A percentile compares a stretch with the other conserved stretches of the same genome.
These are phyloP conservation scores for Ormosia semicastrata DNA, from an alignment of 306 rosid genomes.

Conservation along the genomic window DNA sequence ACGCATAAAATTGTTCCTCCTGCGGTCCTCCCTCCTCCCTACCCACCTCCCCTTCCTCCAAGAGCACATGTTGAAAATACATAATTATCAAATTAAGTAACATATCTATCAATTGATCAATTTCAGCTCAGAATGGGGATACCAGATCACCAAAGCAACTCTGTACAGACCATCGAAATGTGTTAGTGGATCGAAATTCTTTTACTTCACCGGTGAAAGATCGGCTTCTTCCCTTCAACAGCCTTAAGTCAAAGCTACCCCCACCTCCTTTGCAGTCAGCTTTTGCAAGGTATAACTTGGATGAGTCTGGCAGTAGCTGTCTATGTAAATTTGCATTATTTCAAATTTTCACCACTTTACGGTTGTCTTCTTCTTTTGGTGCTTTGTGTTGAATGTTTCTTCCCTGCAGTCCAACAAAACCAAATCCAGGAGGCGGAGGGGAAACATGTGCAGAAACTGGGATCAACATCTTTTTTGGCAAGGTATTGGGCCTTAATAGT, in stretches of 20 bases:
- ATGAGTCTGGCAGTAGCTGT: slow-evolving; percentile 15
- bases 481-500: slow-evolving; percentile 48
- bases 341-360: neutral
- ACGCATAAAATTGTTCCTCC: neutral
- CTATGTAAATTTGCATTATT: slow-evolving; percentile 10
- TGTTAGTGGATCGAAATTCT: slow-evolving; percentile 70
- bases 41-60: neutral
- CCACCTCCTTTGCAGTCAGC: slow-evolving; percentile 96
- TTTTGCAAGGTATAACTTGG: slow-evolving; percentile 75
- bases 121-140: slow-evolving; percentile 90
- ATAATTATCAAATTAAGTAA: slow-evolving; percentile 4
- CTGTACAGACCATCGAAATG: slow-evolving; percentile 66
- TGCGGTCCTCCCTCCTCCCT: neutral
- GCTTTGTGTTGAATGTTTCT: slow-evolving; percentile 20
- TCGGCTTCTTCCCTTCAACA: slow-evolving; percentile 64
- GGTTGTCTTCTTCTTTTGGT: neutral
- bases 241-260: slow-evolving; percentile 73
- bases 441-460: slow-evolving; percentile 99
- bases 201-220: slow-evolving; percentile 93
- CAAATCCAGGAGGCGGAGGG: slow-evolving; percentile 98
- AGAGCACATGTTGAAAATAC: slow-evolving; percentile 4
- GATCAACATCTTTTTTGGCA: slow-evolving; percentile 82
- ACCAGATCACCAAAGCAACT: slow-evolving; percentile 79
- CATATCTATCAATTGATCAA: neutral
- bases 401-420: slow-evolving; percentile 88